Conservation (phyloP, 108 stramenopile genomes). For the Stephanodiscus triporus region DNA sequence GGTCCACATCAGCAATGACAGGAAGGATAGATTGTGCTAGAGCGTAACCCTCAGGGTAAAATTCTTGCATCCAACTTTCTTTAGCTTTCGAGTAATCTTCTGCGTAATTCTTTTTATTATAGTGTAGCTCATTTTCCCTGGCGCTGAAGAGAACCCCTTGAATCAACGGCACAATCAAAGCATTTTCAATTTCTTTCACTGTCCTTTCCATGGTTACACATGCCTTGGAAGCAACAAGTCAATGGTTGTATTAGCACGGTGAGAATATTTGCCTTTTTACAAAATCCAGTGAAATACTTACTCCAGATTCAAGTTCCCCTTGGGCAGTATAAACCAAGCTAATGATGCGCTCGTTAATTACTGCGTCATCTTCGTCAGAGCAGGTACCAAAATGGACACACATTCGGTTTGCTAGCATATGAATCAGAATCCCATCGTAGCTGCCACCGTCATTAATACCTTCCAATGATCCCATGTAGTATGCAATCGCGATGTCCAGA, state of each 20-base stretch:
- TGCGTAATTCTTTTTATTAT: neutral
- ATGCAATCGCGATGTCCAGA: constrained; percentile 78
- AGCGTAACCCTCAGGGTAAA: constrained; percentile 60
- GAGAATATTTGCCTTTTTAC: constrained; percentile 1
- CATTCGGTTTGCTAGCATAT: constrained; percentile 65
- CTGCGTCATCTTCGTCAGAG: constrained; percentile 35
- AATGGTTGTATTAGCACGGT: neutral
- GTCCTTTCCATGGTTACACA: constrained; percentile 64
- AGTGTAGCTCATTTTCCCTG: constrained; percentile 37
- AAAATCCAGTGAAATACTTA: constrained; percentile 5
- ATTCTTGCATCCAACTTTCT: constrained; percentile 5
- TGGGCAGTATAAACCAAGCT: constrained; percentile 68
- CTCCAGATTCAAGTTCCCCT: constrained; percentile 55
- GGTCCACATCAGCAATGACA: constrained; percentile 52
- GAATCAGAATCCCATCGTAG: constrained; percentile 61
- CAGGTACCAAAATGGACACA: constrained; percentile 80
- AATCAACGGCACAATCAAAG: constrained; percentile 67
- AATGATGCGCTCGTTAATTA: constrained; percentile 60
- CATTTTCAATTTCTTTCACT: constrained; percentile 53
- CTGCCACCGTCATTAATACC: constrained; percentile 57
- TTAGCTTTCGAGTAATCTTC: neutral
- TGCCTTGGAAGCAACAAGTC: constrained; percentile 12
- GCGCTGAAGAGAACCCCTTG: constrained; percentile 65
- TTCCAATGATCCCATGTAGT: constrained; percentile 70
- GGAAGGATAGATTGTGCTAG: constrained; percentile 70